Base-by-base conservation (phyloP, 331 rosid genomes). In the Acacia pycnantha region DNA sequence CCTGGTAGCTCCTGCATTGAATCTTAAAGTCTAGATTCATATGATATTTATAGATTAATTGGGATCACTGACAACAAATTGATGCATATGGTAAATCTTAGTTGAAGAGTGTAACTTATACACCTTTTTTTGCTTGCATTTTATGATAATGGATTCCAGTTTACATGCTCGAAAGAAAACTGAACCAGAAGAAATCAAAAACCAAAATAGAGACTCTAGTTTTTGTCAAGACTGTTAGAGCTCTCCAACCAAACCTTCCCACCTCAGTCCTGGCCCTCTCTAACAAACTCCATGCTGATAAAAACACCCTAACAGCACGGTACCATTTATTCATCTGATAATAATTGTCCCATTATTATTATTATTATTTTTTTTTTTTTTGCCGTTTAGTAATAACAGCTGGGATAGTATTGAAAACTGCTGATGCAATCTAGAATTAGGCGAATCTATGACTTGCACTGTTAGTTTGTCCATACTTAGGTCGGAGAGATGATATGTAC, bases 381-480 rank as follows among this genome's bases (percentile, higher is more conserved):
- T n/a, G n/a, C n/a, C n/a, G n/a, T n/a, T n/a, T n/a, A n/a, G n/a
- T n/a, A n/a, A 24, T 22, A 43, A 12, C 14, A 77, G 11, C 44
- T 72, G 35, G 14, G 5, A 27, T 16, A n/a, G 74, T 14, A n/a
- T 54, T 64, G 82, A 78, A 58, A 76, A 54, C 73, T 70, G 9
- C 22, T 27, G n/a, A 80, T 62, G 41, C 27, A 3, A 43, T 44
- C 31, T 50, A n/a, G 22, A 74, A 48, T 33, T 33, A 33, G 37
- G 37, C 37, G 5, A 33, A 33, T 33, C 5, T 4, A 6, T 27
- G 67, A 27, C 69, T 62, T 62, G 69, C 21, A 64, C n/a, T 15
- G 5, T 31, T 29, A 21, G 31, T 31, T 12, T 64, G n/a, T 6
- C 31, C n/a, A 6, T 5, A 3, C 44, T 16, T 19, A 26, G 74